Evolutionary conservation across 371 early-diverging fungal species (phyloP).

Genomic region (Amoeboaphelidium protococcarum): DNA sequence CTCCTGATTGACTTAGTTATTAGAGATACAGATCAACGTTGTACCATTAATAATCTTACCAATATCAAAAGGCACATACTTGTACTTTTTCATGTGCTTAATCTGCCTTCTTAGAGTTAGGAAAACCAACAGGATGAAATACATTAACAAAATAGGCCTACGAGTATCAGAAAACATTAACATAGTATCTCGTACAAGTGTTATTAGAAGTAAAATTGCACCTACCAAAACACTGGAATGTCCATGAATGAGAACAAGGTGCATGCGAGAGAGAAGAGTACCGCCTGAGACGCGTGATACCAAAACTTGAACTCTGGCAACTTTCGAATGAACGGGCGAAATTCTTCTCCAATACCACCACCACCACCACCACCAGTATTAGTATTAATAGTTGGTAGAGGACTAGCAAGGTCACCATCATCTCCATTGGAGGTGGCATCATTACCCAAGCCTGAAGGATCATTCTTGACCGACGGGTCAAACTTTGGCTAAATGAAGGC

Average conservation of each 20-base stretch:
- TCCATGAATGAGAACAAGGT: conserved; percentile 66
- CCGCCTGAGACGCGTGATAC: conserved; percentile 57
- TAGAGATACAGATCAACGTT: no score
- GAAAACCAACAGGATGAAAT: conserved; percentile 78
- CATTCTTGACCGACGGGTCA: conserved; percentile 52
- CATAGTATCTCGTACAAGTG: conserved; percentile 2
- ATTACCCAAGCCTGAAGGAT: conserved; percentile 37
- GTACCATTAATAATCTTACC: no score
- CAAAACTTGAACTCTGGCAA: conserved; percentile 99
- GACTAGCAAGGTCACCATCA: conserved; percentile 27
- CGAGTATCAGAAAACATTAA: background rate
- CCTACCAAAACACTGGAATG: conserved; percentile 84
- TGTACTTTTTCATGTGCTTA: conserved; percentile 91
- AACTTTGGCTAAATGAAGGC: conserved; percentile 86
- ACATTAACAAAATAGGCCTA: conserved; percentile 23
- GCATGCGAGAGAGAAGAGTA: conserved; percentile 46
- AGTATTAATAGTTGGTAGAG: background rate
- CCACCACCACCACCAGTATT: background rate
- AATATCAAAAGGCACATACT: conserved; percentile 81
- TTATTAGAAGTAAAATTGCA: background rate
- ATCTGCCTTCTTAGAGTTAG: conserved; percentile 90
- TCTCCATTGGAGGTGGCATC: conserved; percentile 31
- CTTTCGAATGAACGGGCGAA: conserved; percentile 88
- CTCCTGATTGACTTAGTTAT: no score
- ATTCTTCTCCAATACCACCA: no score